Conservation (phyloP, 345 rosid species). For the Lepidium aucheri region DNA sequence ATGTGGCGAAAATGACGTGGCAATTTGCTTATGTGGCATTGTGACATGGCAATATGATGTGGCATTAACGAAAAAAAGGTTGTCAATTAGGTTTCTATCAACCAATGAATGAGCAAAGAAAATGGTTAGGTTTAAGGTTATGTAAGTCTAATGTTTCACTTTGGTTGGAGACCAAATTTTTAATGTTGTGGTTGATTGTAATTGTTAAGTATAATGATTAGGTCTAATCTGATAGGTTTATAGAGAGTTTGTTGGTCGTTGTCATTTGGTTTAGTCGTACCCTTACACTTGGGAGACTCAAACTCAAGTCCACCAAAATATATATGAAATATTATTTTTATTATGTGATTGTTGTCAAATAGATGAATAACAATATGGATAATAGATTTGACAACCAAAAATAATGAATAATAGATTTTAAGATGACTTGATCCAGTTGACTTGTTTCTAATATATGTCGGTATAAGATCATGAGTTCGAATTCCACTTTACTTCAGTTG, state of each 20-base stretch:
- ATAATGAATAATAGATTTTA: too few species aligned
- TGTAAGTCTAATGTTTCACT: not conserved
- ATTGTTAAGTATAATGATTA: not conserved
- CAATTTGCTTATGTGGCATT: not conserved
- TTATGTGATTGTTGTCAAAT: too few species aligned
- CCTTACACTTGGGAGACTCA: too few species aligned
- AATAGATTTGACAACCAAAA: too few species aligned
- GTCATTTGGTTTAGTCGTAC: too few species aligned
- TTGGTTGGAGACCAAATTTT: not conserved
- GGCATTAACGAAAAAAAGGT: not conserved
- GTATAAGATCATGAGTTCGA: too few species aligned
- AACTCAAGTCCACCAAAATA: too few species aligned
- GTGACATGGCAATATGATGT: not conserved
- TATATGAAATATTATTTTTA: too few species aligned
- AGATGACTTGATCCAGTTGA: too few species aligned
- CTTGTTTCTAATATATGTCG: too few species aligned
- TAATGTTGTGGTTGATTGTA: not conserved
- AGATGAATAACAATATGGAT: too few species aligned
- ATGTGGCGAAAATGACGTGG: not conserved
- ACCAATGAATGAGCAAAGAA: not conserved
- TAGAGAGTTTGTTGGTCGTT: not conserved
- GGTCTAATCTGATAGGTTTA: not conserved
- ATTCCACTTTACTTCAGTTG: too few species aligned
- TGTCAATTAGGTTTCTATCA: not conserved
- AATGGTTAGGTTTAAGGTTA: constrained; percentile 3